phyloP scores from a whole-genome alignment of 2,329 filamentous ascomycete genomes.

The Phoma herbarum region DNA sequence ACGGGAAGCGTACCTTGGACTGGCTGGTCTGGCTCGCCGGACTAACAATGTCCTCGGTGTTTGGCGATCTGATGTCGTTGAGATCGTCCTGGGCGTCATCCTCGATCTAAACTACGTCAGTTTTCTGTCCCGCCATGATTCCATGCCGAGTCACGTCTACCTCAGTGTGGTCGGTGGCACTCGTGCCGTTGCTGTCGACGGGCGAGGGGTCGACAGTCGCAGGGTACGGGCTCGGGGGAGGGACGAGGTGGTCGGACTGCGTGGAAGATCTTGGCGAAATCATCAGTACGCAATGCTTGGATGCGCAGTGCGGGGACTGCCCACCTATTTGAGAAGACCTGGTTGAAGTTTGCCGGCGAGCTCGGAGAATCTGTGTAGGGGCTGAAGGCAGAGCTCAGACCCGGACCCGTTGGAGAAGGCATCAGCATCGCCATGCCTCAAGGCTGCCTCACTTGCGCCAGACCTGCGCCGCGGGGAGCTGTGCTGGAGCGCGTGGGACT shows the following conservation, averaged over 20 bases:
- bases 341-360: slow-evolving; percentile 57
- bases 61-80: slow-evolving; percentile 51
- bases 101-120: slow-evolving; percentile 65
- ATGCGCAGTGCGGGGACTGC: slow-evolving; percentile 52
- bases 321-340: slow-evolving; percentile 55
- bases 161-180: slow-evolving; percentile 81
- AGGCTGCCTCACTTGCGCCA: slow-evolving; percentile 35
- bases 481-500: slow-evolving; percentile 19
- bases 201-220: slow-evolving; percentile 80
- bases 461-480: slow-evolving; percentile 33
- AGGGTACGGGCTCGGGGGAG: slow-evolving; percentile 63
- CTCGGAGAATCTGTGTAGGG: slow-evolving; percentile 62
- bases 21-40: slow-evolving; percentile 44
- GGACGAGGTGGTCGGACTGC: slow-evolving; percentile 57
- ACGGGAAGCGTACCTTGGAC: slow-evolving; percentile 38
- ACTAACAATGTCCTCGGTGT: slow-evolving; percentile 48
- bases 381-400: slow-evolving; percentile 57
- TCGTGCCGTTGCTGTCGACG: slow-evolving; percentile 85
- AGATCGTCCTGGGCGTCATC: slow-evolving; percentile 70
- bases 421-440: slow-evolving; percentile 55
- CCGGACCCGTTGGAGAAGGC: slow-evolving; percentile 51
- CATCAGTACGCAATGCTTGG: slow-evolving; percentile 39
- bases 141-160: slow-evolving; percentile 24
- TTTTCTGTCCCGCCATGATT: not conserved
- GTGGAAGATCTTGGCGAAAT: slow-evolving; percentile 53